phyloP scores from a whole-genome alignment of 2,329 filamentous ascomycete species.

The Erysiphe neolycopersici region DNA sequence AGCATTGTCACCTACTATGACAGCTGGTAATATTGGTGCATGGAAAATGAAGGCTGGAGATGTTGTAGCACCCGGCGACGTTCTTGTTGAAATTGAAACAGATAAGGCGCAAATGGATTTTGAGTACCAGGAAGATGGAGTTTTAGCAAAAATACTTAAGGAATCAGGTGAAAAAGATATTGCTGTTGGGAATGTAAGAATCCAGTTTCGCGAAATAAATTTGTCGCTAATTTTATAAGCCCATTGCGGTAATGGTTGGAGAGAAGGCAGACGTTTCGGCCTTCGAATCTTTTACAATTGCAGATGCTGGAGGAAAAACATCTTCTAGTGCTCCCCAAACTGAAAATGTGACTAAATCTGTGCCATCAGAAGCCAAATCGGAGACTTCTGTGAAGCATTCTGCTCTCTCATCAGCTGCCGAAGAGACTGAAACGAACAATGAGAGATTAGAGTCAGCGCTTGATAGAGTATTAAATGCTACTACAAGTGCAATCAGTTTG shows the following conservation, averaged over 20 bases:
- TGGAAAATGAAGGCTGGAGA: conserved; percentile 98
- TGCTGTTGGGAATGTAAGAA: conserved; percentile 72
- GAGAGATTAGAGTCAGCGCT: conserved; percentile 62
- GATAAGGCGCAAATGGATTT: conserved; percentile 99
- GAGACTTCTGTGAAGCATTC: conserved; percentile 33
- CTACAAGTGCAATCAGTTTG: conserved; percentile 49
- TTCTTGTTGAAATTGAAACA: conserved; percentile 94
- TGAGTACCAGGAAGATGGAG: conserved; percentile 95
- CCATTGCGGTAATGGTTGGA: conserved; percentile 85
- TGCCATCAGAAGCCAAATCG: conserved; percentile 30
- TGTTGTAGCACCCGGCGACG: conserved; percentile 65
- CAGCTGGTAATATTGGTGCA: conserved; percentile 74
- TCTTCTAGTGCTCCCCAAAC: conserved; percentile 35
- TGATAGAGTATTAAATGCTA: conserved; percentile 52
- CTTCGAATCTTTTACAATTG: conserved; percentile 68
- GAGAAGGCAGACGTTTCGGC: conserved; percentile 67
- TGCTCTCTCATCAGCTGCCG: conserved; percentile 24
- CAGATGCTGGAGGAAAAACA: conserved; percentile 74
- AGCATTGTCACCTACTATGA: conserved; percentile 94
- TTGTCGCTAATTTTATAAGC: conserved; percentile 26
- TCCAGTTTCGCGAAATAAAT: conserved; percentile 5
- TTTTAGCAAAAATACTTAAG: conserved; percentile 82
- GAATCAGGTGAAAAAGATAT: conserved; percentile 86
- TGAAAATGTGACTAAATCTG: conserved; percentile 33
- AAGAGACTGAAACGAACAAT: conserved; percentile 46